phyloP scores from a whole-genome alignment of 116 monocot genomes.

The Iris pallida region DNA sequence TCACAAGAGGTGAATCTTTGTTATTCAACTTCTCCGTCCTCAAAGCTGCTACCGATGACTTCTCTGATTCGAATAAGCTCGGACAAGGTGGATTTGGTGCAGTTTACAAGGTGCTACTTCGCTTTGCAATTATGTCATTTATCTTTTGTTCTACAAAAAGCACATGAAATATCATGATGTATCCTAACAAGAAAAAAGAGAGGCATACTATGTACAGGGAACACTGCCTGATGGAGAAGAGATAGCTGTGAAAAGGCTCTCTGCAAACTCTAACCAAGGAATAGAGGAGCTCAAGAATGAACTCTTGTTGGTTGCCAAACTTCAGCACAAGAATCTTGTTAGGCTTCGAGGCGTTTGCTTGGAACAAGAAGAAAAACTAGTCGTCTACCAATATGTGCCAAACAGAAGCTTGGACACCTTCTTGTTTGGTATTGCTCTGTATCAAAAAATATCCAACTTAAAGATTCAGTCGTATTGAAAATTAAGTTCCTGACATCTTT shows the following conservation, averaged over 20 bases:
- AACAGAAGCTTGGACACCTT: too few species aligned
- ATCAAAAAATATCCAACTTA: too few species aligned
- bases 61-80: constrained; percentile 24
- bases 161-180: too few species aligned
- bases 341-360: constrained; percentile 5
- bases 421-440: too few species aligned
- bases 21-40: constrained; percentile 13
- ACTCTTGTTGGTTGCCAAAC: constrained; percentile 5
- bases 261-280: not conserved
- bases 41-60: constrained; percentile 25
- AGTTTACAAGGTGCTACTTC: constrained; percentile 32
- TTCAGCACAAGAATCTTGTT: constrained; percentile 11
- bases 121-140: too few species aligned
- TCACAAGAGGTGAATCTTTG: too few species aligned
- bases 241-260: not conserved
- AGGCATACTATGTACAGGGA: not conserved
- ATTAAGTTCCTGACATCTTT: too few species aligned
- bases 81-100: constrained; percentile 39
- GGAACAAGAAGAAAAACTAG: too few species aligned
- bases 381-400: too few species aligned
- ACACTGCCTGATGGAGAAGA: not conserved
- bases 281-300: constrained; percentile 7
- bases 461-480: too few species aligned
- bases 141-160: too few species aligned
- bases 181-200: too few species aligned